These are phyloP conservation scores for Verticillium nonalfalfae DNA, from an alignment of 2,329 filamentous ascomycete species.

Conservation along the genomic window DNA sequence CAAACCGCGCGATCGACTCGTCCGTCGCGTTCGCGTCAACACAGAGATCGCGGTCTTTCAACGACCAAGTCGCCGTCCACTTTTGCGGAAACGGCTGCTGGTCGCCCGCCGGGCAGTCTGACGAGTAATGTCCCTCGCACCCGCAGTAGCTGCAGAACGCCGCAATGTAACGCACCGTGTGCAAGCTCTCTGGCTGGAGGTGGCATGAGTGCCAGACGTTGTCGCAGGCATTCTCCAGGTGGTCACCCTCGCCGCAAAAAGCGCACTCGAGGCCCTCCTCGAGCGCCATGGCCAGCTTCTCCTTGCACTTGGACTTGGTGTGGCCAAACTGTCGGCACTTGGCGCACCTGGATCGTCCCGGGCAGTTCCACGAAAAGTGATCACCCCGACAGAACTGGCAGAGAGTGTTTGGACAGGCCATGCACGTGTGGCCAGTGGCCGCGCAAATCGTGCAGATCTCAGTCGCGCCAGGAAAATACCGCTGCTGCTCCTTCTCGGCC, in stretches of 20 bases:
- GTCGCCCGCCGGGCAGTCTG: conserved; percentile 39
- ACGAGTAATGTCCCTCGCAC: conserved; percentile 45
- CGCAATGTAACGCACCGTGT: conserved; percentile 42
- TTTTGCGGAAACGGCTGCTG: neutral
- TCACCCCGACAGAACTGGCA: conserved; percentile 42
- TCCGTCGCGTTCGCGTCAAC: conserved; percentile 36
- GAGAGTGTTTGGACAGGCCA: conserved; percentile 34
- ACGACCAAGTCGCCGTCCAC: conserved; percentile 44
- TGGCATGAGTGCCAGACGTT: conserved; percentile 54
- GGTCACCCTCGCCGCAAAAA: conserved; percentile 48
- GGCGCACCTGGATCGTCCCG: conserved; percentile 40
- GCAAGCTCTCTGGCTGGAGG: conserved; percentile 29
- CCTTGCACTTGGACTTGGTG: conserved; percentile 38
- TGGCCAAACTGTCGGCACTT: conserved; percentile 63
- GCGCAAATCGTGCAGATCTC: conserved; percentile 47
- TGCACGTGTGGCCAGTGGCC: conserved; percentile 35
- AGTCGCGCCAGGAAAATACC: conserved; percentile 45
- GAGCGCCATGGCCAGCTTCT: conserved; percentile 46
- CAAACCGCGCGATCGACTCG: conserved; percentile 26
- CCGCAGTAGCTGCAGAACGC: conserved; percentile 53
- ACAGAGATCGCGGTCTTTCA: conserved; percentile 40
- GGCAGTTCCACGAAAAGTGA: conserved; percentile 46
- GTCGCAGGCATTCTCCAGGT: conserved; percentile 55
- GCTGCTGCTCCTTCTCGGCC: conserved; percentile 31
- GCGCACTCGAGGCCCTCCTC: conserved; percentile 53